Evolutionary conservation across 305 asterid genomes (phyloP).

Genomic region (Petunia hybrid): DNA sequence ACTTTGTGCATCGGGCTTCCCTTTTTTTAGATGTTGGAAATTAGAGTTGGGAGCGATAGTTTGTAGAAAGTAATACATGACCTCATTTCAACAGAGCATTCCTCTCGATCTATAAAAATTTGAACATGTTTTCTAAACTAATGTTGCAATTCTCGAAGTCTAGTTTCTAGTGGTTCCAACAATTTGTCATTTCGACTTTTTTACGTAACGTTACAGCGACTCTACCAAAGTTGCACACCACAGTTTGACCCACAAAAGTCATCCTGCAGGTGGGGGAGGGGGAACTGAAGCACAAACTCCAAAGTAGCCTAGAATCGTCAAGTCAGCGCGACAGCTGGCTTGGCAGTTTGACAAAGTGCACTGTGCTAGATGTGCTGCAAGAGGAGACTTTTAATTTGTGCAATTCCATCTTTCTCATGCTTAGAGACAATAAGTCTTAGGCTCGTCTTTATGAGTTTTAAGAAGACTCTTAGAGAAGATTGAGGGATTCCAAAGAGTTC

Average conservation of each 20-base stretch:
- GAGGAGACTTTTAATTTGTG: too few species aligned
- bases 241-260: too few species aligned
- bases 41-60: neutral
- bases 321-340: neutral
- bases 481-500: neutral
- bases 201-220: neutral
- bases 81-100: neutral
- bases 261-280: neutral
- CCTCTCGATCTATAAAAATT: neutral
- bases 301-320: neutral
- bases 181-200: neutral
- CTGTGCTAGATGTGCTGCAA: too few species aligned
- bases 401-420: neutral
- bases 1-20: too few species aligned
- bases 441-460: neutral
- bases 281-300: conserved; percentile 17
- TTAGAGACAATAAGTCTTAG: neutral
- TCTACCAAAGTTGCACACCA: neutral
- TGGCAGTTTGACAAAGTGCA: neutral
- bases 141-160: neutral
- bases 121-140: neutral
- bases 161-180: neutral
- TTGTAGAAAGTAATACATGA: neutral
- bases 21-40: neutral
- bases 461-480: neutral